Percentiles rank a stretch among this genome's conserved stretches.
Evolutionary conservation across 2,329 filamentous ascomycete species (phyloP).

Genomic region (Monosporascus sp.): DNA sequence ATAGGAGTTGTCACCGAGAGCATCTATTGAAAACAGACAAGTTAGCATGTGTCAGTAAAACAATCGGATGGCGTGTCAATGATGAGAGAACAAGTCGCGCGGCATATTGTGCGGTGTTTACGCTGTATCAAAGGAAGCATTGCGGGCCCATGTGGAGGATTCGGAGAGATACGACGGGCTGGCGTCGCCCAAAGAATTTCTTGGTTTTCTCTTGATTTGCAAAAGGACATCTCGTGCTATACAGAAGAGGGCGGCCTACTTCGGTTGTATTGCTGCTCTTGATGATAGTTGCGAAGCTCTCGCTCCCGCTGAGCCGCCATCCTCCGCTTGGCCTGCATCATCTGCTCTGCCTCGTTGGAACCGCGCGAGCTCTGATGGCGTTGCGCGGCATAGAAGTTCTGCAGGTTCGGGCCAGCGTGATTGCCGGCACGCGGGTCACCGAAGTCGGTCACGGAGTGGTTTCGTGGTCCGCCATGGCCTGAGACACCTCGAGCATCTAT

Average conservation of each 20-base stretch:
- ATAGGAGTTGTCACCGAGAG: conserved; percentile 40
- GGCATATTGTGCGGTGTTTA: conserved; percentile 19
- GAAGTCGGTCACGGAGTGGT: conserved; percentile 82
- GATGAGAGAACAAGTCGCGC: conserved; percentile 15
- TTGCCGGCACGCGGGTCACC: conserved; percentile 64
- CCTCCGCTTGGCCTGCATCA: conserved; percentile 98
- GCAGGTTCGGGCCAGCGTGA: conserved; percentile 71
- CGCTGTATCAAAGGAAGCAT: conserved; percentile 23
- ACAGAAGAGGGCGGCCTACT: conserved; percentile 82
- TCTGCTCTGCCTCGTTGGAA: conserved; percentile 89
- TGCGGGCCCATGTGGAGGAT: conserved; percentile 17
- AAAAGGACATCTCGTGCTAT: conserved; percentile 50
- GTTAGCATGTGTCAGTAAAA: conserved; percentile 26
- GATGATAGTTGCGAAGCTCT: conserved; percentile 98
- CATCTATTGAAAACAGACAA: conserved; percentile 39
- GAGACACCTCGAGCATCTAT: conserved; percentile 67
- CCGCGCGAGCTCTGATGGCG: conserved; percentile 82
- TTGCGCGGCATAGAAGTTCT: conserved; percentile 92
- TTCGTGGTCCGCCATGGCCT: conserved; percentile 56
- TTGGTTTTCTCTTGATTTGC: conserved; percentile 30
- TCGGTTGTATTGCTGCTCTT: conserved; percentile 99
- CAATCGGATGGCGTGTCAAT: conserved; percentile 10
- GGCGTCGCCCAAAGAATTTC: conserved; percentile 26
- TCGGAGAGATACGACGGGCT: conserved; percentile 18
- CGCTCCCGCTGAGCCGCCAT: conserved; percentile 99